A percentile compares a stretch with the other conserved stretches of the same genome.
These are phyloP conservation scores for Podila epicladia DNA, from an alignment of 192 early-diverging fungal species.

Conservation along the genomic window DNA sequence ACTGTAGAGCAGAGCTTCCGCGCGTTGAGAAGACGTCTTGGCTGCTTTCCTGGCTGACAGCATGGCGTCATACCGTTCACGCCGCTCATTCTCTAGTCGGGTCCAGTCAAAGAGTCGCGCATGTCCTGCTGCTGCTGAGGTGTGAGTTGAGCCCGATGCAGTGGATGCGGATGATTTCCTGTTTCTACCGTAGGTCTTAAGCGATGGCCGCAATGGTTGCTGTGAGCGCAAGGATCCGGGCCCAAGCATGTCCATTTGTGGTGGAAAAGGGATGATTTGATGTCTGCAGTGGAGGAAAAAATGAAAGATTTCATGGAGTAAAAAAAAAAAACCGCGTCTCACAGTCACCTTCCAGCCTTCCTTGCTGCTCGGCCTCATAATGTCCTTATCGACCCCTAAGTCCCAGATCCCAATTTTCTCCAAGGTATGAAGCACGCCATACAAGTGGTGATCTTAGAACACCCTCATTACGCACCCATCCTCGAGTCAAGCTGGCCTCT, in stretches of 20 bases:
- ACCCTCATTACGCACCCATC: too few relatives aligned
- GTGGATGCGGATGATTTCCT: neutral
- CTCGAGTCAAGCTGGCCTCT: too few relatives aligned
- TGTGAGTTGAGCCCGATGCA: neutral
- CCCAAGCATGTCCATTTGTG: constrained; percentile 30
- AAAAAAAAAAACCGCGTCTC: too few relatives aligned
- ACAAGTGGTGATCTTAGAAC: too few relatives aligned
- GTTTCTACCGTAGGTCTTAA: constrained; percentile 40
- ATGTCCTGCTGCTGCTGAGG: neutral
- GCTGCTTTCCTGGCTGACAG: neutral
- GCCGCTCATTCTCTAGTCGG: constrained; percentile 28
- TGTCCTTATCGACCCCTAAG: too few relatives aligned
- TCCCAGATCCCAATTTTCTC: too few relatives aligned
- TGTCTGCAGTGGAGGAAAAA: neutral
- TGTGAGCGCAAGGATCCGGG: constrained; percentile 36
- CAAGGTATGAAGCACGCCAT: too few relatives aligned
- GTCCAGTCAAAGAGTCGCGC: constrained; percentile 29
- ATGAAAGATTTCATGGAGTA: too few relatives aligned
- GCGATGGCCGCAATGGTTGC: constrained; percentile 17
- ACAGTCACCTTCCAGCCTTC: too few relatives aligned
- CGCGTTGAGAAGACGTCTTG: neutral
- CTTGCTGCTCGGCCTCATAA: too few relatives aligned
- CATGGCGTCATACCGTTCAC: neutral
- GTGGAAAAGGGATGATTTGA: neutral
- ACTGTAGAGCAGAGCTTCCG: neutral